Evolutionary conservation across 176 grass and related monocot species (phyloP).

Genomic region (Triticum aestivum): IWGSC_CS_RefSeq_v2.1 NC_057807.1:682472028-682472527

Average conservation of each 20-base stretch:
- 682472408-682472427: conserved; percentile 66
- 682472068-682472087: neutral
- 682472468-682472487: neutral
- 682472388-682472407: conserved; percentile 66
- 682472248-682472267: conserved; percentile 73
- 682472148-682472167: conserved; percentile 40
- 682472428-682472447: conserved; percentile 55
- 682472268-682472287: neutral
- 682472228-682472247: conserved; percentile 48
- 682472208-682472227: conserved; percentile 59
- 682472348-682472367: conserved; percentile 57
- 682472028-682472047: conserved; percentile 48
- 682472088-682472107: neutral
- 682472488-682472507: neutral
- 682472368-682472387: conserved; percentile 72
- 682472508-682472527: neutral
- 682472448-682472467: neutral
- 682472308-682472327: neutral
- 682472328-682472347: neutral
- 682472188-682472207: conserved; percentile 46
- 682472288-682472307: neutral
- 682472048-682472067: conserved; percentile 28
- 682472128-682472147: conserved; percentile 16
- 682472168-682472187: neutral
- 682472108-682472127: neutral